These are phyloP conservation scores for Paecilomyces formosus DNA, from an alignment of 2,329 filamentous ascomycete genomes.

Conservation along the genomic window DNA sequence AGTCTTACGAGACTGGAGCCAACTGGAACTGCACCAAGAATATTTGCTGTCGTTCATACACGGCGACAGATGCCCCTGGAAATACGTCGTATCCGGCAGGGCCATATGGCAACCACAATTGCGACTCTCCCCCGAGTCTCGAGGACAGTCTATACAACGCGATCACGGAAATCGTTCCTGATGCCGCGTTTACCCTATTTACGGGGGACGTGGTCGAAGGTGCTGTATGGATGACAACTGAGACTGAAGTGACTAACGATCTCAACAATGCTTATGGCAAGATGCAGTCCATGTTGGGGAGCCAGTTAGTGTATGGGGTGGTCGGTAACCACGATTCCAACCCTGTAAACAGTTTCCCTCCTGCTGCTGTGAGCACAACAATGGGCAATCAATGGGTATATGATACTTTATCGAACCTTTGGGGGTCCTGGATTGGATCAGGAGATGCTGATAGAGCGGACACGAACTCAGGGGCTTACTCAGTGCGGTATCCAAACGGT, in stretches of 20 bases:
- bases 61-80: conserved; percentile 40
- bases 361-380: conserved; percentile 30
- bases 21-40: conserved; percentile 51
- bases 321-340: conserved; percentile 51
- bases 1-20: conserved; percentile 46
- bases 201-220: conserved; percentile 54
- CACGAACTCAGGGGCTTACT: conserved; percentile 43
- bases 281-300: conserved; percentile 36
- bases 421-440: conserved; percentile 44
- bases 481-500: conserved; percentile 36
- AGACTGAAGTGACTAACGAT: conserved; percentile 25
- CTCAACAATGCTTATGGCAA: conserved; percentile 41
- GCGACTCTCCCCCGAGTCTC: conserved; percentile 44
- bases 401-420: conserved; percentile 39
- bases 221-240: conserved; percentile 29
- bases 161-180: conserved; percentile 33
- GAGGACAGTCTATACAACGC: conserved; percentile 48
- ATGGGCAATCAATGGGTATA: conserved; percentile 47
- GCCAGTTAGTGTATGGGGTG: conserved; percentile 42
- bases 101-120: conserved; percentile 45
- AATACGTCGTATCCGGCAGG: conserved; percentile 44
- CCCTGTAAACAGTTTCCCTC: conserved; percentile 45
- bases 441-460: conserved; percentile 26
- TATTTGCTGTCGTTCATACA: conserved; percentile 53
- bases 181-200: conserved; percentile 47